Evolutionary conservation across 1,284 basidiomycete genomes (phyloP).

Genomic region (Fomitopsis betulina): DNA sequence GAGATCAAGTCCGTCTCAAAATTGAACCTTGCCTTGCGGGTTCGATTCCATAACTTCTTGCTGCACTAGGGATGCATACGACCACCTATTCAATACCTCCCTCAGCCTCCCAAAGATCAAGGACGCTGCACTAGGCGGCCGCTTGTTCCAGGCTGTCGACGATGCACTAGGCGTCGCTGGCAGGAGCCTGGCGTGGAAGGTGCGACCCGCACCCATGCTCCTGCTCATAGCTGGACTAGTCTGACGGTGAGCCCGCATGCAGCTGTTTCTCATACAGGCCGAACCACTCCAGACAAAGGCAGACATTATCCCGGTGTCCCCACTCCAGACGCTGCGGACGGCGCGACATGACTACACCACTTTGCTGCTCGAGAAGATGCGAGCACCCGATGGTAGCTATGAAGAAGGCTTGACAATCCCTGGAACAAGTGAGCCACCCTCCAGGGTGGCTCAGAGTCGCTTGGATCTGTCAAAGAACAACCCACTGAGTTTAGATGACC

Average conservation of each 20-base stretch:
- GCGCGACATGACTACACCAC: conserved; percentile 49
- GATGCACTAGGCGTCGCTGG: conserved; percentile 47
- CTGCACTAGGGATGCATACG: conserved; percentile 49
- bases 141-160: conserved; percentile 42
- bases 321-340: conserved; percentile 40
- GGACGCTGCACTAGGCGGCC: conserved; percentile 58
- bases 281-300: conserved; percentile 53
- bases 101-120: conserved; percentile 55
- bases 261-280: conserved; percentile 57
- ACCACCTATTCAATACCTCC: conserved; percentile 54
- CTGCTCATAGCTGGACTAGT: conserved; percentile 4
- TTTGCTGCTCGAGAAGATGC: conserved; percentile 59
- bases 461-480: conserved; percentile 71
- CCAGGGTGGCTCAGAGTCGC: conserved; percentile 28
- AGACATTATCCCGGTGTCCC: conserved; percentile 37
- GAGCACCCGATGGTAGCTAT: conserved; percentile 75
- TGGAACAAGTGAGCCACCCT: conserved; percentile 37
- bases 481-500: conserved; percentile 80
- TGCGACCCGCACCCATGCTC: conserved; percentile 22
- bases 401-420: conserved; percentile 60
- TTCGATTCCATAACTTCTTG: conserved; percentile 23
- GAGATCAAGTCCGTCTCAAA: conserved; percentile 27
- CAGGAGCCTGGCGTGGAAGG: conserved; percentile 80
- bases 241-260: conserved; percentile 4
- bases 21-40: conserved; percentile 19